Evolutionary conservation across 2,329 filamentous ascomycete genomes (phyloP), one percentile per base, ranked within the genome.

Genomic region (Exophiala dermatitidis): DNA sequence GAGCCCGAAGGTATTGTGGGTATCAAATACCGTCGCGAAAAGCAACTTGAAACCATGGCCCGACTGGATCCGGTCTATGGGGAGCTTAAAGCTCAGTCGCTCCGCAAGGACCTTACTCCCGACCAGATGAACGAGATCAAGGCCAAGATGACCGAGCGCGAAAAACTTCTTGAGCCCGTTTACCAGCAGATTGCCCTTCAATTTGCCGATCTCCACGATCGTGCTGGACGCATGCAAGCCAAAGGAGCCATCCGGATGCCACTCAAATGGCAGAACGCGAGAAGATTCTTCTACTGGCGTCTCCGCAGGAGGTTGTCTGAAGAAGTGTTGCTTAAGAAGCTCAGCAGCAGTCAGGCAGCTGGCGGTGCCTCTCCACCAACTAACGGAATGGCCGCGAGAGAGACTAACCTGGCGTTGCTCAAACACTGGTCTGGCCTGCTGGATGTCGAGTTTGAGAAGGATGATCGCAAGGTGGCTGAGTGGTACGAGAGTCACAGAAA

Each of bases 201-300:
- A 71, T 98, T 95, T 65, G 91, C 93, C 56, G 93, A 98, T 71
- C 80, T 98, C 46, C 93, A 98, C 76, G 93, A 98, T 72, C 90
- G 93, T 44, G 85, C 93, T 41, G 93, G 90, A 55, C 89, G 93
- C 73, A 98, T 98, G 93, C 83, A 95, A 77, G 93, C 93, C 72
- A 98, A 98, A 84, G 86, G 90, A 58, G 85, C 86, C 53, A 95
- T 98, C 66, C 89, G 93, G 59, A 81, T 87, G 64, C 75, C 83
- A 8, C 79, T 98, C 38, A 81, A 85, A 66, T 97, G 91, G 93
- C 78, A 82, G 69, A 86, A 95, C 64, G 85, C 91, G 6, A 85
- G 93, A 61, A 86, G 91, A 68, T 97, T 93, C 88, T 97, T 98
- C 80, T 98, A 97, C 86, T 98, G 94, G 93, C 91, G 93, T 73